phyloP scores from a whole-genome alignment of 2,329 filamentous ascomycete species.

The Lojkania enalia region DNA sequence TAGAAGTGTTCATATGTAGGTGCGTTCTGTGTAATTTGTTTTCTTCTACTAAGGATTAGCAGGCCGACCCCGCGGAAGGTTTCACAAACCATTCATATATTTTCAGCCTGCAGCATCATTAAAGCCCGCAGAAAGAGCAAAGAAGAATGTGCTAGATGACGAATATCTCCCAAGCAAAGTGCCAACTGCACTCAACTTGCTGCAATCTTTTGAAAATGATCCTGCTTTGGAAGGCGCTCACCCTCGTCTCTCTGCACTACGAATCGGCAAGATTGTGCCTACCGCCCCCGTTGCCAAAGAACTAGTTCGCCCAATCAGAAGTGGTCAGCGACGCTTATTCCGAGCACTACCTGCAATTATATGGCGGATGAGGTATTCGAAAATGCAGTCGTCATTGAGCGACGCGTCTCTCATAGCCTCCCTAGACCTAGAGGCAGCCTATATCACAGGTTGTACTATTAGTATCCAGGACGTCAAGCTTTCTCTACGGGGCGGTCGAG shows the following conservation, averaged over 20 bases:
- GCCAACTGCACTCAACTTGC: slow-evolving; percentile 73
- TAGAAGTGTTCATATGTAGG: slow-evolving; percentile 43
- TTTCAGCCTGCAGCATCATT: slow-evolving; percentile 62
- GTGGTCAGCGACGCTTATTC: slow-evolving; percentile 64
- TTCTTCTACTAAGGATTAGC: background rate
- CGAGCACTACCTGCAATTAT: slow-evolving; percentile 71
- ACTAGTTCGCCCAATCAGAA: slow-evolving; percentile 64
- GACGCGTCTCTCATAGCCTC: slow-evolving; percentile 65
- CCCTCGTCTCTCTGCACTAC: slow-evolving; percentile 71
- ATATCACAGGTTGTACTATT: slow-evolving; percentile 69
- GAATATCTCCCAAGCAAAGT: slow-evolving; percentile 72
- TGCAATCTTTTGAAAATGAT: slow-evolving; percentile 72
- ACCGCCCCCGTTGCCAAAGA: slow-evolving; percentile 64
- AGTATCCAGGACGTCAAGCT: slow-evolving; percentile 63
- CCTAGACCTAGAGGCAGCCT: slow-evolving; percentile 73
- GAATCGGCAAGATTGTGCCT: slow-evolving; percentile 75
- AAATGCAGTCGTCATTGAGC: slow-evolving; percentile 61
- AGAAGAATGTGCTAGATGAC: slow-evolving; percentile 50
- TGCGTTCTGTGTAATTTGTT: background rate
- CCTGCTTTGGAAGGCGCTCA: slow-evolving; percentile 63
- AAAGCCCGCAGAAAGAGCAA: slow-evolving; percentile 54
- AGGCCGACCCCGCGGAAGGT: slow-evolving; percentile 59
- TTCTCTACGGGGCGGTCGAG: slow-evolving; percentile 59
- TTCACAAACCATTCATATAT: slow-evolving; percentile 67
- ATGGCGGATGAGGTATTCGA: slow-evolving; percentile 72